Evolutionary conservation across 2,329 filamentous ascomycete species (phyloP).

Genomic region (Hypoxylon sp.): DNA sequence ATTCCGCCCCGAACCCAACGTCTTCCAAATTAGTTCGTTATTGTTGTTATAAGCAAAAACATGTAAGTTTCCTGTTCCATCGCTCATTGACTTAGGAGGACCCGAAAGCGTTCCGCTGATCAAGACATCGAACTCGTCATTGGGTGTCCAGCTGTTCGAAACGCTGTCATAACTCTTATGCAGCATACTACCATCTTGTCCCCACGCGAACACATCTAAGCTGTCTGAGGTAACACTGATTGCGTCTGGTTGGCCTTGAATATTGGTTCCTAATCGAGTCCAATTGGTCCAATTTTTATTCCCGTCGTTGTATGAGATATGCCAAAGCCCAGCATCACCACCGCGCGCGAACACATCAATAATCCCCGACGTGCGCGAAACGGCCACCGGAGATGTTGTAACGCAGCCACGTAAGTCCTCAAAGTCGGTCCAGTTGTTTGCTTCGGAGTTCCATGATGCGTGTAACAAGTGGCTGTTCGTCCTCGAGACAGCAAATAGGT

Average conservation of each 20-base stretch:
- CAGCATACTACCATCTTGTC: slow-evolving; percentile 17
- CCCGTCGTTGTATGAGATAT: slow-evolving; percentile 23
- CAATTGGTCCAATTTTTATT: slow-evolving; percentile 19
- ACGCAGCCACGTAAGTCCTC: slow-evolving; percentile 28
- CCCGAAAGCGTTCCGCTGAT: slow-evolving; percentile 4
- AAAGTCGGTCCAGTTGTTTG: slow-evolving; percentile 19
- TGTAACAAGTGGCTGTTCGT: slow-evolving; percentile 26
- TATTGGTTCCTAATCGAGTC: slow-evolving; percentile 19
- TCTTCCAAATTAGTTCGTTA: slow-evolving; percentile 25
- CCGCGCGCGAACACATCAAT: slow-evolving; percentile 29
- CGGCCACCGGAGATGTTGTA: slow-evolving; percentile 20
- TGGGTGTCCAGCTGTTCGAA: slow-evolving; percentile 22
- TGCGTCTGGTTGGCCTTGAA: slow-evolving; percentile 24
- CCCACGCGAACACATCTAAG: slow-evolving; percentile 30
- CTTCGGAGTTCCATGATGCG: slow-evolving; percentile 22
- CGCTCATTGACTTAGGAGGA: slow-evolving; percentile 21
- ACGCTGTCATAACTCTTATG: slow-evolving; percentile 25
- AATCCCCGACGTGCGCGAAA: slow-evolving; percentile 21
- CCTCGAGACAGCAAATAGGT: slow-evolving; percentile 25
- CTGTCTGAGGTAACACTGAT: slow-evolving; percentile 19
- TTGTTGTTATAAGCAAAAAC: slow-evolving; percentile 21
- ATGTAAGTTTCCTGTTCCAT: slow-evolving; percentile 18
- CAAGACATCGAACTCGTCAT: slow-evolving; percentile 16
- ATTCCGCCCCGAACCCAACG: background rate
- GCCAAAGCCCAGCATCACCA: slow-evolving; percentile 23